Percentiles rank a stretch among this genome's conserved stretches.
These are phyloP conservation scores for Sugiyamaella americana DNA, from an alignment of 805 yeast genomes.

Conservation along the genomic window DNA sequence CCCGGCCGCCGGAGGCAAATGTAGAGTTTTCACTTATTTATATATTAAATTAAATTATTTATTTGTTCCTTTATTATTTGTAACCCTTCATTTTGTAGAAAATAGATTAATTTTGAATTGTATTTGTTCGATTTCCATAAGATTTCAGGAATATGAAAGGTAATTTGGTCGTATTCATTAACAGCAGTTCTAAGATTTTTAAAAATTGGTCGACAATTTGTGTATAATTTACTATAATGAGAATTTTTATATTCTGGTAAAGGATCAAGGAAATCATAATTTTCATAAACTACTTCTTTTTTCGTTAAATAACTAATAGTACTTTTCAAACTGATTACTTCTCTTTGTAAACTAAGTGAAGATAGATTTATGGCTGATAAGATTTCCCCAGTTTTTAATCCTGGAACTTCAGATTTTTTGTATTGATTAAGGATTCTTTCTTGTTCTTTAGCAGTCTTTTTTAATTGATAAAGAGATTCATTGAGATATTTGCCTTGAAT, in stretches of 20 bases:
- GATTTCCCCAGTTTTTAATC: constrained; percentile 7
- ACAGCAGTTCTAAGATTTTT: constrained; percentile 2
- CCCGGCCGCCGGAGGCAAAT: too few species aligned
- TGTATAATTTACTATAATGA: background rate
- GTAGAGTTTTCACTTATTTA: too few species aligned
- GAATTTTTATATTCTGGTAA: background rate
- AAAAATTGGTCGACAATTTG: constrained; percentile 5
- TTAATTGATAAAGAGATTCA: constrained; percentile 11
- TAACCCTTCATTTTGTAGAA: constrained; percentile 5
- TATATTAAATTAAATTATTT: constrained; percentile 3
- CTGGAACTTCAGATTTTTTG: constrained; percentile 11
- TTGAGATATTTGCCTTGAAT: constrained; percentile 11
- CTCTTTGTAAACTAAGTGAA: constrained; percentile 9
- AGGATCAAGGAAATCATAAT: background rate
- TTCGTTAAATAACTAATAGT: constrained; percentile 9
- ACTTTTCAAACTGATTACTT: constrained; percentile 11
- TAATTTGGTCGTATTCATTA: constrained; percentile 2
- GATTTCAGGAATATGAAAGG: background rate
- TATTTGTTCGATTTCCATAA: constrained; percentile 9
- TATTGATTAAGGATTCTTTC: constrained; percentile 11
- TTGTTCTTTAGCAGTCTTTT: constrained; percentile 11
- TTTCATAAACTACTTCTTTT: background rate
- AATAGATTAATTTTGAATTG: constrained; percentile 1
- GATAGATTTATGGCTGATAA: constrained; percentile 8
- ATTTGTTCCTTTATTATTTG: constrained; percentile 3